These are phyloP conservation scores for Sporothrix variecibatus DNA, from an alignment of 2,329 filamentous ascomycete genomes.

Conservation along the genomic window DNA sequence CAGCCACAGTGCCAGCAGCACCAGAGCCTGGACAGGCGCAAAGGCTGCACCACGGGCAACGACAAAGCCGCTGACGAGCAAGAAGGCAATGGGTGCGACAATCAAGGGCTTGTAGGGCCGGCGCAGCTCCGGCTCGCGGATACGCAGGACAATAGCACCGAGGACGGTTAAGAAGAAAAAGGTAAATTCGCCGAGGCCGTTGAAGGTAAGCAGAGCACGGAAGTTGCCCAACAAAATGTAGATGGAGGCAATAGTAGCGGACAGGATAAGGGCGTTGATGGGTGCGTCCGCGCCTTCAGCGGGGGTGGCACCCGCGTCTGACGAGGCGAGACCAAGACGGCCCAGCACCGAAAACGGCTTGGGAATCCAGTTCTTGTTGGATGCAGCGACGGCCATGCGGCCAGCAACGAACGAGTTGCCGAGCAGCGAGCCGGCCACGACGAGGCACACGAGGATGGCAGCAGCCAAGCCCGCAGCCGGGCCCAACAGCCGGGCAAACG, in stretches of 20 bases:
- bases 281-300: slow-evolving; percentile 46
- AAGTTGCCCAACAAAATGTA: slow-evolving; percentile 65
- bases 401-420: slow-evolving; percentile 65
- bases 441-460: slow-evolving; percentile 59
- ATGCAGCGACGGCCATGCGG: slow-evolving; percentile 62
- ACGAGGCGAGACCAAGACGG: slow-evolving; percentile 39
- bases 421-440: slow-evolving; percentile 62
- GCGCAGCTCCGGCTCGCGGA: slow-evolving; percentile 55
- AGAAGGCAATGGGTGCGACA: slow-evolving; percentile 54
- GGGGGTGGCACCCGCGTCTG: slow-evolving; percentile 25
- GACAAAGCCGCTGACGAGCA: slow-evolving; percentile 60
- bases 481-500: slow-evolving; percentile 57
- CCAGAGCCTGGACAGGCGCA: slow-evolving; percentile 54
- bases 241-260: slow-evolving; percentile 51
- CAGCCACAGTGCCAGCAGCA: slow-evolving; percentile 55
- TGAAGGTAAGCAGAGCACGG: slow-evolving; percentile 61
- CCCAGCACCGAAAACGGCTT: slow-evolving; percentile 48
- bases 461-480: slow-evolving; percentile 54
- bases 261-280: slow-evolving; percentile 55
- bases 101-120: slow-evolving; percentile 59
- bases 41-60: slow-evolving; percentile 61
- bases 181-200: slow-evolving; percentile 60
- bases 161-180: slow-evolving; percentile 66
- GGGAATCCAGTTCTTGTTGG: slow-evolving; percentile 55
- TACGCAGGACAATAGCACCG: slow-evolving; percentile 58